A percentile compares a stretch with the other conserved stretches of the same genome.
phyloP scores from a whole-genome alignment of 768 basidiomycete genomes.

The Hortiboletus flavorubellus region DNA sequence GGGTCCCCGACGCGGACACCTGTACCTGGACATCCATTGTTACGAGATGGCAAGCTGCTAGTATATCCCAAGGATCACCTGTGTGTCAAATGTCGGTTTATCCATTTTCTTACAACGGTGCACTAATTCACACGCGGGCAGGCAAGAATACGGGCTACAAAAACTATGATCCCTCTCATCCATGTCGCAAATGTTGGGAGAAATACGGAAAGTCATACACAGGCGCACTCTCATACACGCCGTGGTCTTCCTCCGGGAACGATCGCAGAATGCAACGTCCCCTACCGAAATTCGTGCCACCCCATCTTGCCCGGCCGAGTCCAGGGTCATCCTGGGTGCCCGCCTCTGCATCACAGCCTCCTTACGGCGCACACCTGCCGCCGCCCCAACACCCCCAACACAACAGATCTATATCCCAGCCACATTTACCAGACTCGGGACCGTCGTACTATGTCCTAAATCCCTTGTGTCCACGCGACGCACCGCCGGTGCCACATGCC shows the following conservation, averaged over 20 bases:
- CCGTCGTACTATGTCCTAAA: conserved; percentile 26
- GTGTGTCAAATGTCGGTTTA: conserved; percentile 63
- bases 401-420: conserved; percentile 20
- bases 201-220: conserved; percentile 60
- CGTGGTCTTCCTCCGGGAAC: conserved; percentile 32
- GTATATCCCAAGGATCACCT: conserved; percentile 64
- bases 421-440: conserved; percentile 3
- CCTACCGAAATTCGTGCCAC: conserved; percentile 25
- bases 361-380: not conserved
- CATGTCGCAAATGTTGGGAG: conserved; percentile 74
- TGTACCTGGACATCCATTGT: conserved; percentile 62
- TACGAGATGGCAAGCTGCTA: conserved; percentile 57
- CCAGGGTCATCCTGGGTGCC: not conserved
- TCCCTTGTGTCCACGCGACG: conserved; percentile 13
- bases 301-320: conserved; percentile 9
- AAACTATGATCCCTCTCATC: conserved; percentile 57
- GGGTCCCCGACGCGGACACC: conserved; percentile 62
- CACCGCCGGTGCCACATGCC: conserved; percentile 38
- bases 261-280: conserved; percentile 29
- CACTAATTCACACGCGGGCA: conserved; percentile 24
- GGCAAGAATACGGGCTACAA: conserved; percentile 78
- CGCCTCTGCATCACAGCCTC: not conserved
- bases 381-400: conserved; percentile 13
- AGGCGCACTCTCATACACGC: conserved; percentile 56
- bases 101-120: no score